Evolutionary conservation across 805 yeast genomes (phyloP).

Genomic region (Clavispora phyllophila): DNA sequence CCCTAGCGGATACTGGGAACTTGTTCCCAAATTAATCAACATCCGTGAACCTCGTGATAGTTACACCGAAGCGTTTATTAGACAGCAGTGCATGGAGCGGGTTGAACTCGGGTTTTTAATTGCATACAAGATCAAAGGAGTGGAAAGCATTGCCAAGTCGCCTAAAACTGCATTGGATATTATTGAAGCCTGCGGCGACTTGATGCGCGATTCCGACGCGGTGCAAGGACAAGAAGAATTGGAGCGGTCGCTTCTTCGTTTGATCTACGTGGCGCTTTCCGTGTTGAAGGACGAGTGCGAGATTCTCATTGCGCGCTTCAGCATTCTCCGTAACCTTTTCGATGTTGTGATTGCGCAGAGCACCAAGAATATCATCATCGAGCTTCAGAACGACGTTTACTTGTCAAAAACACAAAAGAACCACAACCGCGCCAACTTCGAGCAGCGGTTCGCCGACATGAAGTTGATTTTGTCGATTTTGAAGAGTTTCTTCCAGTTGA

Average conservation of each 20-base stretch:
- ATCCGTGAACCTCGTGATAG: constrained; percentile 49
- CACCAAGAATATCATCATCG: constrained; percentile 51
- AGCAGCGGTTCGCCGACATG: constrained; percentile 59
- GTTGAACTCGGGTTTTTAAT: constrained; percentile 62
- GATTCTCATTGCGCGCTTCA: constrained; percentile 42
- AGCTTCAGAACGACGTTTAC: constrained; percentile 54
- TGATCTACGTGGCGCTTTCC: constrained; percentile 45
- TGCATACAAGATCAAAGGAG: constrained; percentile 35
- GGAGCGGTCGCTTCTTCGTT: constrained; percentile 55
- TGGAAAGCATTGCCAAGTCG: constrained; percentile 19
- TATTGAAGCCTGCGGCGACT: constrained; percentile 37
- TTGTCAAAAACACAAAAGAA: constrained; percentile 31
- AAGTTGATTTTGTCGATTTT: constrained; percentile 59
- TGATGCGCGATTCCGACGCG: constrained; percentile 47
- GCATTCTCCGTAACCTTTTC: constrained; percentile 52
- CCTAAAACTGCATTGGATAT: constrained; percentile 38
- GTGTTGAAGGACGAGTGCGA: constrained; percentile 37
- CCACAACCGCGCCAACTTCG: constrained; percentile 29
- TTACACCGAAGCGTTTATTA: constrained; percentile 40
- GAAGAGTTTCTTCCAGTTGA: constrained; percentile 48
- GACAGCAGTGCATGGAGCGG: constrained; percentile 53
- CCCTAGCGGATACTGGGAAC: constrained; percentile 15
- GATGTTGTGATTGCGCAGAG: constrained; percentile 63
- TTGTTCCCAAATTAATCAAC: constrained; percentile 47
- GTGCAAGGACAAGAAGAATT: constrained; percentile 21